Conservation (phyloP, 805 yeast species). For the baker's yeast (Saccharomyces cerevisiae) region DNA sequence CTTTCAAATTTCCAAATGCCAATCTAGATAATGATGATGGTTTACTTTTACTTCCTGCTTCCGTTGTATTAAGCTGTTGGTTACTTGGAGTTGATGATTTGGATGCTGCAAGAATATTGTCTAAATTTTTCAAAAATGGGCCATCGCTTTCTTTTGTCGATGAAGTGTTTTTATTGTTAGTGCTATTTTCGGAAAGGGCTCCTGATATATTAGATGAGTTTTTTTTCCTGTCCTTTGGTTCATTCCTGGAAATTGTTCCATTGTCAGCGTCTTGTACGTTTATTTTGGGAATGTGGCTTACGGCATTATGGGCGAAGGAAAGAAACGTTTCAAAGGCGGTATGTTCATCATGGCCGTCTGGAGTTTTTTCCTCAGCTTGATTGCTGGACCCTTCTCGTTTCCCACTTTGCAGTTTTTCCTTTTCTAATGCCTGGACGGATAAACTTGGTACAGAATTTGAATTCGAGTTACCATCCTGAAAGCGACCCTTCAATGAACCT, state of each 20-base stretch:
- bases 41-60: background rate
- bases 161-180: background rate
- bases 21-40: background rate
- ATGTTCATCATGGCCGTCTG: constrained; percentile 1
- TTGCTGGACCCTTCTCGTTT: background rate
- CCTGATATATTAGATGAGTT: background rate
- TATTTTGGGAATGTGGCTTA: constrained; percentile 24
- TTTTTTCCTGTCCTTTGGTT: background rate
- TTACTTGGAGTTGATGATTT: background rate
- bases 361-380: background rate
- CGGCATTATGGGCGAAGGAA: constrained; percentile 44
- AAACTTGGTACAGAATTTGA: background rate
- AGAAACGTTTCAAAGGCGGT: constrained; percentile 40
- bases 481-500: background rate
- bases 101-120: background rate
- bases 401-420: background rate
- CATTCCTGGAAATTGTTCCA: background rate
- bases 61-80: background rate
- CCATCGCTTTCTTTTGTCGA: background rate
- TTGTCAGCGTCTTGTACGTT: constrained; percentile 6
- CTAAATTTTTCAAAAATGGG: background rate
- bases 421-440: background rate
- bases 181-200: background rate
- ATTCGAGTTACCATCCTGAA: background rate
- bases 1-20: background rate